phyloP scores from a whole-genome alignment of 192 early-diverging fungal genomes.

The Coemansia sp. region DNA sequence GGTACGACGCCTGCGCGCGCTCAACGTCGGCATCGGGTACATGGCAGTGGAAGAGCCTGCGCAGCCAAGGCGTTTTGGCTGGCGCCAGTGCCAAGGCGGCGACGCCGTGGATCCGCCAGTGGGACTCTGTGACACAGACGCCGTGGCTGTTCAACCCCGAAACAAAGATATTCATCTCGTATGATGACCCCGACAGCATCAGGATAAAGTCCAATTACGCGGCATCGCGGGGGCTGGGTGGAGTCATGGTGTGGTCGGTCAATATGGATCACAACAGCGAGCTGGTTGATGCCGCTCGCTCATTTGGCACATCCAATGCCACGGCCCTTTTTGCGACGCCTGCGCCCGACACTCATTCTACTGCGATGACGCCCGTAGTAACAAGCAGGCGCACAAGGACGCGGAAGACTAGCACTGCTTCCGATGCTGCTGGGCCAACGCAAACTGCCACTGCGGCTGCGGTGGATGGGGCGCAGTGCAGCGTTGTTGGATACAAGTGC shows the following conservation, averaged over 20 bases:
- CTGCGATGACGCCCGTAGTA: not conserved
- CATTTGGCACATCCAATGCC: slow-evolving; percentile 10
- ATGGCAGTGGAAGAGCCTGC: slow-evolving; percentile 67
- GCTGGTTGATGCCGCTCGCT: slow-evolving; percentile 48
- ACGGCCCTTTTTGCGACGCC: not conserved
- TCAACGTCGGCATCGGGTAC: slow-evolving; percentile 57
- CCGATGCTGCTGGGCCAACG: not conserved
- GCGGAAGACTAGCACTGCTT: not conserved
- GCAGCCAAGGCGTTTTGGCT: slow-evolving; percentile 56
- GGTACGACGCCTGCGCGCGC: slow-evolving; percentile 58
- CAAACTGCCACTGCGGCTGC: not conserved
- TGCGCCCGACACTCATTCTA: not conserved
- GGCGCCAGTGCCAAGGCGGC: slow-evolving; percentile 54
- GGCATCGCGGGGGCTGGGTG: slow-evolving; percentile 56
- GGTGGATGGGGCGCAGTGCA: slow-evolving; percentile 17
- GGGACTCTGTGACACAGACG: slow-evolving; percentile 61
- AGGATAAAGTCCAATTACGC: slow-evolving; percentile 61
- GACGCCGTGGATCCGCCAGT: slow-evolving; percentile 64
- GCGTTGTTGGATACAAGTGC: slow-evolving; percentile 16
- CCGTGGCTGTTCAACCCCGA: slow-evolving; percentile 72
- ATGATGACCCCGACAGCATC: slow-evolving; percentile 67
- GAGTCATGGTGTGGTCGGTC: slow-evolving; percentile 63
- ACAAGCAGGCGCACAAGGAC: not conserved
- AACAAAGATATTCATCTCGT: slow-evolving; percentile 64
- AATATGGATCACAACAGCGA: slow-evolving; percentile 60